These are phyloP conservation scores for Misopates orontium DNA, from an alignment of 257 asterid genomes.

Conservation along the genomic window DNA sequence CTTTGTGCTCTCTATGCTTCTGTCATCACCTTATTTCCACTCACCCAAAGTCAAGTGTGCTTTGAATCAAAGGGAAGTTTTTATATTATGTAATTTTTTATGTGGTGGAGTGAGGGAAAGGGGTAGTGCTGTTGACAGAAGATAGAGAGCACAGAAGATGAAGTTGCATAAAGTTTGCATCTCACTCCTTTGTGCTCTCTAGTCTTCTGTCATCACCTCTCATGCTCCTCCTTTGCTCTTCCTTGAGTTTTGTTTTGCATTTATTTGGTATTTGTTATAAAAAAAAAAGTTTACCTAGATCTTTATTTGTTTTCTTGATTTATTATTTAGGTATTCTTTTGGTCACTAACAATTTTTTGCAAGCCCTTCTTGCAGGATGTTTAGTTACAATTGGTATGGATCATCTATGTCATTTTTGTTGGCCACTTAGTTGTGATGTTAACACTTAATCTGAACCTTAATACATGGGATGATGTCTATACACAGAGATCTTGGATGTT, in stretches of 20 bases:
- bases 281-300: neutral
- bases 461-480: no score
- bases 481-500: no score
- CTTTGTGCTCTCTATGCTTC: constrained; percentile 34
- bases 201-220: constrained; percentile 74
- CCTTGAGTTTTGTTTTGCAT: no score
- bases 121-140: constrained; percentile 30
- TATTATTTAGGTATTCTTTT: neutral
- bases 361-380: neutral
- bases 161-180: constrained; percentile 44
- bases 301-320: neutral
- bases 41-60: constrained; percentile 5
- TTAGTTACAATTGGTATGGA: no score
- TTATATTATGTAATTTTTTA: neutral
- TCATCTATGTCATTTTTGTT: no score
- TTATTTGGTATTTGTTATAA: neutral
- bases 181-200: constrained; percentile 78
- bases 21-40: constrained; percentile 27
- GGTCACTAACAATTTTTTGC: neutral
- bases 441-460: no score
- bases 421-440: no score
- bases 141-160: constrained; percentile 37
- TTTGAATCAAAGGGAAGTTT: no score
- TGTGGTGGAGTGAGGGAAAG: constrained; percentile 5
- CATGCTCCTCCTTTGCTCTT: neutral